A percentile compares a stretch with the other conserved stretches of the same genome.
Evolutionary conservation across 768 basidiomycete species (phyloP).

Genomic region (Suillus cothurnatus): DNA sequence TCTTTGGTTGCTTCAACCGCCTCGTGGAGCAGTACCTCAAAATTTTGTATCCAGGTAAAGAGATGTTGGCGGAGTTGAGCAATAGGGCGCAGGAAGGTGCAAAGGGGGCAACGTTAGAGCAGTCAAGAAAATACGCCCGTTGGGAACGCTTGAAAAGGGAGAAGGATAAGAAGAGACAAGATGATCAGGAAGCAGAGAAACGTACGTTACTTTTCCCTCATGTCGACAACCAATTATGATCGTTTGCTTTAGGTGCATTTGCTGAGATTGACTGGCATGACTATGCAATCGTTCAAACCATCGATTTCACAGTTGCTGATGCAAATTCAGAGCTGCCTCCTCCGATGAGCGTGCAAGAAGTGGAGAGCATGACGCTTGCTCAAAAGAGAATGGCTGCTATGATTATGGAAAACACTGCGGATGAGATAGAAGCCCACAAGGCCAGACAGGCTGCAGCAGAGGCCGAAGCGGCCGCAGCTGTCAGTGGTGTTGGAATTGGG

Average conservation of each 20-base stretch:
- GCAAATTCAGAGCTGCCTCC: constrained; percentile 89
- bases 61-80: constrained; percentile 72
- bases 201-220: constrained; percentile 48
- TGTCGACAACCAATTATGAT: background rate
- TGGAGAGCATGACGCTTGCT: constrained; percentile 94
- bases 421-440: constrained; percentile 82
- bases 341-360: constrained; percentile 94
- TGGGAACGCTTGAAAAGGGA: constrained; percentile 88
- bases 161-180: constrained; percentile 81
- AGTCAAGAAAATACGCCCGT: constrained; percentile 76
- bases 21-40: constrained; percentile 96
- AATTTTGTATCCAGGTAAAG: constrained; percentile 82
- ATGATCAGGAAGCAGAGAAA: constrained; percentile 91
- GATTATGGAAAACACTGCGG: constrained; percentile 94
- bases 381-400: constrained; percentile 98
- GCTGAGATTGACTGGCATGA: constrained; percentile 99
- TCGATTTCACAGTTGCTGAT: constrained; percentile 95
- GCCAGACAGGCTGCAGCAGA: constrained; percentile 84
- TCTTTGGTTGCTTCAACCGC: constrained; percentile 96
- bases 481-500: constrained; percentile 58
- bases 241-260: constrained; percentile 67
- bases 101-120: constrained; percentile 78
- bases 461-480: constrained; percentile 82
- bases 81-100: constrained; percentile 64
- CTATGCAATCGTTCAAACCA: constrained; percentile 96